Conservation (phyloP, 1,284 basidiomycete genomes). For the Melampsora larici-populina region DNA sequence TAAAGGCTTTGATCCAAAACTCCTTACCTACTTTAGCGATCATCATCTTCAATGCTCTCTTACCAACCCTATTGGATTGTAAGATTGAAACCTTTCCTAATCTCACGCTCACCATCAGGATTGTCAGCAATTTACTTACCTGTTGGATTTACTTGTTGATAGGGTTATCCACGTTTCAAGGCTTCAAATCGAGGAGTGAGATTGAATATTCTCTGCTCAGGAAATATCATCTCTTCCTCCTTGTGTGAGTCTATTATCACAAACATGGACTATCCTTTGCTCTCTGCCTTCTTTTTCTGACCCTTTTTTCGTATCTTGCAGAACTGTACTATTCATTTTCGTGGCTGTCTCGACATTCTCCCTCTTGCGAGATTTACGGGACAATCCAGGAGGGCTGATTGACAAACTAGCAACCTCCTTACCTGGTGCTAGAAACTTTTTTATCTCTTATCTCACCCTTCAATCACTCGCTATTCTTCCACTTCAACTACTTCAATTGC, state of each 20-base stretch:
- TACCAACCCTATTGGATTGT: constrained; percentile 52
- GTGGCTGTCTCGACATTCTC: constrained; percentile 53
- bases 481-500: constrained; percentile 51
- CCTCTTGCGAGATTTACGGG: constrained; percentile 51
- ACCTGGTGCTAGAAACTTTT: constrained; percentile 53
- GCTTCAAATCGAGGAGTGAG: constrained; percentile 49
- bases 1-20: constrained; percentile 52
- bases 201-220: constrained; percentile 53
- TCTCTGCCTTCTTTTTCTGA: neutral
- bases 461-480: constrained; percentile 52
- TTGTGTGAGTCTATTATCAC: constrained; percentile 33
- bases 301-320: neutral
- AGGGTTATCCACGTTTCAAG: constrained; percentile 46
- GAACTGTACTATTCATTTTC: constrained; percentile 47
- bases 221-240: constrained; percentile 48
- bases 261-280: neutral
- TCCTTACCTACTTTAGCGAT: constrained; percentile 52
- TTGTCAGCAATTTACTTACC: too few species aligned
- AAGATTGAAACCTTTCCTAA: constrained; percentile 23
- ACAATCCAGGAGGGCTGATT: constrained; percentile 51
- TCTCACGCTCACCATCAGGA: neutral
- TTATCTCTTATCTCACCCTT: constrained; percentile 53
- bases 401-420: constrained; percentile 52
- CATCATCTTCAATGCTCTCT: constrained; percentile 52
- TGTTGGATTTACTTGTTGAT: neutral